Conservation (phyloP, 208 protist genomes). For the Acanthamoeba castellanii region DNA sequence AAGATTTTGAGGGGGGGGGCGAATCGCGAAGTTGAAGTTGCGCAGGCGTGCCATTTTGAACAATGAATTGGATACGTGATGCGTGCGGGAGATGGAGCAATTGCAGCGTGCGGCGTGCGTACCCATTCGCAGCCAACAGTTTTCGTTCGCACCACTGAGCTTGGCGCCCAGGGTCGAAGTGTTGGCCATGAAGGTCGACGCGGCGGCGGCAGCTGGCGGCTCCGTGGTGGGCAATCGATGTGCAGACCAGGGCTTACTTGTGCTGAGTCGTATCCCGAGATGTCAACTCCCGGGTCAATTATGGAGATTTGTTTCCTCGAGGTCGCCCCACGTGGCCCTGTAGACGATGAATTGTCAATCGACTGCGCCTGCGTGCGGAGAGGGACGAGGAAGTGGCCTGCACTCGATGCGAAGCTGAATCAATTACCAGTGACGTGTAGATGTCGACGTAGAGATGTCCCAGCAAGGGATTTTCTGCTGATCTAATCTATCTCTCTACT, state of each 20-base stretch:
- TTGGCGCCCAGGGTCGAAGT: constrained; percentile 37
- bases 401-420: no score
- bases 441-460: no score
- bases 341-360: neutral
- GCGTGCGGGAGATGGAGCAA: neutral
- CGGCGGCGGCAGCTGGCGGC: neutral
- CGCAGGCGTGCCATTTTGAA: no score
- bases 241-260: neutral
- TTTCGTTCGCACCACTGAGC: constrained; percentile 53
- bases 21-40: no score
- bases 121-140: constrained; percentile 43
- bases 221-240: neutral
- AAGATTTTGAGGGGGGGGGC: no score
- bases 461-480: no score
- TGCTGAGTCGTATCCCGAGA: neutral
- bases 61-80: neutral
- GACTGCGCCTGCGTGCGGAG: no score
- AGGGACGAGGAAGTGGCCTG: no score
- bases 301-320: neutral
- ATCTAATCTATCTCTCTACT: no score
- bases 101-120: neutral
- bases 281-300: neutral
- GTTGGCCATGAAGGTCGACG: constrained; percentile 5
- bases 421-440: no score
- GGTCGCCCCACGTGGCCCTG: neutral